Evolutionary conservation across 2,329 filamentous ascomycete genomes (phyloP).

Genomic region (Arthrobotrys pseudoclavata): DNA sequence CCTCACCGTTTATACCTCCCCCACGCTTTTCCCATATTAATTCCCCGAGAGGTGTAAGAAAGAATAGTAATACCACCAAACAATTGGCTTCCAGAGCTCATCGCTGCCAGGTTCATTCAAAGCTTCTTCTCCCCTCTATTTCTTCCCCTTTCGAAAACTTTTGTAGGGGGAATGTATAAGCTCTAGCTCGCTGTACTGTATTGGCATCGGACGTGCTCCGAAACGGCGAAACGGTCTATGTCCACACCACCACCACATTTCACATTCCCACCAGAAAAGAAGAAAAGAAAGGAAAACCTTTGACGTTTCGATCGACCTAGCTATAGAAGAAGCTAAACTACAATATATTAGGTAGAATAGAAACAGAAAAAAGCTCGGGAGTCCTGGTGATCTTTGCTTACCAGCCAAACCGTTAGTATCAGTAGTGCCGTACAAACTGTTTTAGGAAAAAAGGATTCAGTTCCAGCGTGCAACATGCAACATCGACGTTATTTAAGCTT

Average conservation of each 20-base stretch:
- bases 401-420: not conserved
- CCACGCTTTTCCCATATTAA: constrained; percentile 26
- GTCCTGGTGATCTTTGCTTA: constrained; percentile 13
- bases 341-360: too few species aligned
- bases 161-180: constrained; percentile 2
- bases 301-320: not conserved
- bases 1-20: not conserved
- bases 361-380: not conserved
- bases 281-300: not conserved
- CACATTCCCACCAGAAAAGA: constrained; percentile 12
- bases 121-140: not conserved
- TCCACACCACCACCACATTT: constrained; percentile 17
- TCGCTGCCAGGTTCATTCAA: constrained; percentile 27
- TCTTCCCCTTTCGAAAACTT: not conserved
- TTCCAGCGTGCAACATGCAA: not conserved
- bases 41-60: constrained; percentile 6
- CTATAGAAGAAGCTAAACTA: not conserved
- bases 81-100: constrained; percentile 42
- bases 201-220: constrained; percentile 50
- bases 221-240: constrained; percentile 48
- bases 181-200: constrained; percentile 1
- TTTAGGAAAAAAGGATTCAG: not conserved
- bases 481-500: not conserved
- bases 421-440: not conserved
- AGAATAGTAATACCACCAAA: not conserved